Conservation (phyloP, 1,284 basidiomycete species). For the Cryptococcus deneoformans region DNA sequence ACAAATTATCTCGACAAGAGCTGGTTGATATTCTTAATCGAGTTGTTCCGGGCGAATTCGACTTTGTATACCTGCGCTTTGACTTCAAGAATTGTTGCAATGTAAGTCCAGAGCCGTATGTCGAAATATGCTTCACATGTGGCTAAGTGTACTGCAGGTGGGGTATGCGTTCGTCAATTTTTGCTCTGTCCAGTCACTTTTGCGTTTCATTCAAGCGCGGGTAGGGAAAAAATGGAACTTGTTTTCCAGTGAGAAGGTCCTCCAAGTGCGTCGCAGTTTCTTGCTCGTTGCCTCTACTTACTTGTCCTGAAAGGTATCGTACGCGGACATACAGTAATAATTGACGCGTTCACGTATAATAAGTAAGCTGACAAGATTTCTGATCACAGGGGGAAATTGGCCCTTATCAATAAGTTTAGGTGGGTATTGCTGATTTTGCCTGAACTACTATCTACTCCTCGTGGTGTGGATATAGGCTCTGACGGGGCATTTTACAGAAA, state of each 20-base stretch:
- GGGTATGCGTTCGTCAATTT: constrained; percentile 51
- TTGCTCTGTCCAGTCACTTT: constrained; percentile 32
- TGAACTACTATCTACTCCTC: too few relatives aligned
- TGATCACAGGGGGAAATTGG: constrained; percentile 37
- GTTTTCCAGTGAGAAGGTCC: constrained; percentile 49
- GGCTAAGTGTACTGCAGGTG: constrained; percentile 20
- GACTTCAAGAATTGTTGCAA: constrained; percentile 50
- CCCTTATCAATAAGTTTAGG: constrained; percentile 48
- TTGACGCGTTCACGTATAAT: background rate
- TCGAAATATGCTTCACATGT: background rate
- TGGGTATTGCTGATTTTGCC: constrained; percentile 9
- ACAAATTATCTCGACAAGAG: constrained; percentile 47
- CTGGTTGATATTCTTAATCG: constrained; percentile 44
- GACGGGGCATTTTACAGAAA: constrained; percentile 26
- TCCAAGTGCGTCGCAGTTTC: constrained; percentile 31
- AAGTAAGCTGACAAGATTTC: background rate
- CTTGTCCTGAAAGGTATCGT: constrained; percentile 17
- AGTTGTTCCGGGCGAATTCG: constrained; percentile 44
- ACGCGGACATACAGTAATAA: constrained; percentile 47
- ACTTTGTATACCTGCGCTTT: constrained; percentile 50
- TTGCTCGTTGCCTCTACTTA: background rate
- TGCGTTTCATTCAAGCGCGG: constrained; percentile 35
- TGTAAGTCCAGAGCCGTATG: constrained; percentile 21
- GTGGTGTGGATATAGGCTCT: background rate
- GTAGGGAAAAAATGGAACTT: constrained; percentile 48